phyloP scores from a whole-genome alignment of 352 stramenopile species.

The Phytophthora boehmeriae region DNA sequence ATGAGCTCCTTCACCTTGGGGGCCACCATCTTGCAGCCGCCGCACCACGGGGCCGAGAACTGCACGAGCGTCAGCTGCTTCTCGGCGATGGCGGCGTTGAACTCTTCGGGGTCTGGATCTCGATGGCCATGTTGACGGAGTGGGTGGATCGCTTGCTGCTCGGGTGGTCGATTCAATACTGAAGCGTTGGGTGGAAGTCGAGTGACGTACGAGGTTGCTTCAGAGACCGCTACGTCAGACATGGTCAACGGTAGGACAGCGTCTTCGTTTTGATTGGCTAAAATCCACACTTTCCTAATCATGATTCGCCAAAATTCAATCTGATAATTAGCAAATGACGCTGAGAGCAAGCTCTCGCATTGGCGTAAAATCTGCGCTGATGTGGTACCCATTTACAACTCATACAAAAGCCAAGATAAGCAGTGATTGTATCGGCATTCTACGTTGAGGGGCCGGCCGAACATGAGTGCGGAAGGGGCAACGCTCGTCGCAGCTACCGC shows the following conservation, averaged over 20 bases:
- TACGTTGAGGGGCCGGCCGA: not conserved
- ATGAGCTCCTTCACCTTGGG: conserved; percentile 67
- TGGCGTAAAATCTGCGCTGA: too few relatives aligned
- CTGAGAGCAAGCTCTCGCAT: too few relatives aligned
- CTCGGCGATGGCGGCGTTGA: conserved; percentile 46
- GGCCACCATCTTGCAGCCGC: conserved; percentile 75
- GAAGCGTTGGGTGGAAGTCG: conserved; percentile 6
- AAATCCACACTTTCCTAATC: not conserved
- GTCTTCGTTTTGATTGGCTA: conserved; percentile 14
- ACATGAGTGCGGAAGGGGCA: conserved; percentile 36
- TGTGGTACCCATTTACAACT: conserved; percentile 8
- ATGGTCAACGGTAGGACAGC: conserved; percentile 31
- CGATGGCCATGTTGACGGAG: conserved; percentile 30
- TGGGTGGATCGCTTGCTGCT: not conserved
- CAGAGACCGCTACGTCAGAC: conserved; percentile 30
- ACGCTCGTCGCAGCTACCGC: conserved; percentile 24
- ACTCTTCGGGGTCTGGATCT: conserved; percentile 59
- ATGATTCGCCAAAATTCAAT: conserved; percentile 3
- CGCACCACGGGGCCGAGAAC: conserved; percentile 81
- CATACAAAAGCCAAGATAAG: conserved; percentile 12
- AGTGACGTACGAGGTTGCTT: conserved; percentile 17
- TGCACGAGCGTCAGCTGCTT: conserved; percentile 63
- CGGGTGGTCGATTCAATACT: conserved; percentile 29
- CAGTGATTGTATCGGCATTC: conserved; percentile 2
- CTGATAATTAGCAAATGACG: too few relatives aligned